These are phyloP conservation scores for Sporopachydermia lactativora DNA, from an alignment of 805 yeast species.

Conservation along the genomic window DNA sequence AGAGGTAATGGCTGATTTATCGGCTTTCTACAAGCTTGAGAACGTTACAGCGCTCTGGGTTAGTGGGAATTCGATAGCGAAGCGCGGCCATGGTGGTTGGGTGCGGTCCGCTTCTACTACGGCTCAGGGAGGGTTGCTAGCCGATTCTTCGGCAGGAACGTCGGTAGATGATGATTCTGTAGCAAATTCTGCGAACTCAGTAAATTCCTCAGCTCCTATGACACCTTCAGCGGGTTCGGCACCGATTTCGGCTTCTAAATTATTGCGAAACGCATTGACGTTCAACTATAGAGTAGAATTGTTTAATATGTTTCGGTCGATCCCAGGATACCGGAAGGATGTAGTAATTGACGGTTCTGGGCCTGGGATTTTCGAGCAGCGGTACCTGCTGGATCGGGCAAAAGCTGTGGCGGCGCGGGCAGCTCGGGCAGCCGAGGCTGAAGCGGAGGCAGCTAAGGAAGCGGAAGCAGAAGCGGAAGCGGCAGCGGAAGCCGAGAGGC, in stretches of 20 bases:
- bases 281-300: slow-evolving; percentile 11
- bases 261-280: slow-evolving; percentile 5
- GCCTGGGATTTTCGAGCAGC: slow-evolving; percentile 15
- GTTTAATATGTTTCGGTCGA: slow-evolving; percentile 12
- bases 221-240: neutral
- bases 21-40: neutral
- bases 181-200: neutral
- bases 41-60: slow-evolving; percentile 13
- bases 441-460: neutral
- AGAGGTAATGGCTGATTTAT: neutral
- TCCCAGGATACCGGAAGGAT: slow-evolving; percentile 11
- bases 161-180: neutral
- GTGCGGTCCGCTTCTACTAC: neutral
- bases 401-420: neutral
- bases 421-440: neutral
- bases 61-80: slow-evolving; percentile 14
- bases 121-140: too few relatives aligned
- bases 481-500: neutral
- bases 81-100: neutral
- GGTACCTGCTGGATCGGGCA: slow-evolving; percentile 10
- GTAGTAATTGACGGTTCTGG: slow-evolving; percentile 12
- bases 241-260: neutral
- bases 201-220: neutral
- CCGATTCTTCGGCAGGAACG: neutral
- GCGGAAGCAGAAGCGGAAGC: neutral